Evolutionary conservation across 2,329 filamentous ascomycete species (phyloP).

Genomic region (Calycina herbarum): DNA sequence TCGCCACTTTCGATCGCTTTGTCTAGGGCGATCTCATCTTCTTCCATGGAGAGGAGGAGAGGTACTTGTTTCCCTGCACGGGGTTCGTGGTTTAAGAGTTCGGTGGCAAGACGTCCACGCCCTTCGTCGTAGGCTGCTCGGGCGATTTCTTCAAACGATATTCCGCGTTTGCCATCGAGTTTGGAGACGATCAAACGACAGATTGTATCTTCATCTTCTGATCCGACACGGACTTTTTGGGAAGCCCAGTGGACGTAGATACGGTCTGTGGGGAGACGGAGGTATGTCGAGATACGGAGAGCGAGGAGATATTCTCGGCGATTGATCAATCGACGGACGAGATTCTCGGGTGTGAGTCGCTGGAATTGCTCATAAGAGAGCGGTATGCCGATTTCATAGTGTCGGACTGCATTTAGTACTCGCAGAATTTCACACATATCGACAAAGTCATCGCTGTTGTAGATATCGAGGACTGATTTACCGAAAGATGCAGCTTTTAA

Average conservation of each 20-base stretch:
- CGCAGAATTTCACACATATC: constrained; percentile 95
- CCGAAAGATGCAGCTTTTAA: constrained; percentile 97
- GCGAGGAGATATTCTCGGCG: constrained; percentile 90
- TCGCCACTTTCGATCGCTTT: constrained; percentile 96
- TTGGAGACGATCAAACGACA: constrained; percentile 85
- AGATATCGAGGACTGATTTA: constrained; percentile 94
- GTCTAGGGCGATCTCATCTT: constrained; percentile 91
- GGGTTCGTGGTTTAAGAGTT: constrained; percentile 89
- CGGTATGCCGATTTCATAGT: constrained; percentile 86
- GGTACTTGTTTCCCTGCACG: constrained; percentile 95
- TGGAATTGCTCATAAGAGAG: constrained; percentile 93
- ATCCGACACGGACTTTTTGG: constrained; percentile 83
- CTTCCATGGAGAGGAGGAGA: constrained; percentile 88
- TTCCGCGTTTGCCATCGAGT: constrained; percentile 82
- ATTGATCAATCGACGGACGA: constrained; percentile 84
- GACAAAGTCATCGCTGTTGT: constrained; percentile 98
- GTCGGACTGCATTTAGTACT: constrained; percentile 88
- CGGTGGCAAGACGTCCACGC: constrained; percentile 80
- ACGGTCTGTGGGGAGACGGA: constrained; percentile 80
- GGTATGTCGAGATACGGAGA: constrained; percentile 81
- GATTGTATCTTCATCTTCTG: constrained; percentile 83
- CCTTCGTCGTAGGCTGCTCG: constrained; percentile 93
- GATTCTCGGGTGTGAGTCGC: constrained; percentile 81
- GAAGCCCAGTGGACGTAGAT: constrained; percentile 98
- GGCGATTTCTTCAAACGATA: constrained; percentile 94